Evolutionary conservation across 768 basidiomycete species (phyloP), one percentile per base, ranked within the genome.

Genomic region (Phanerochaete carnosa): DNA sequence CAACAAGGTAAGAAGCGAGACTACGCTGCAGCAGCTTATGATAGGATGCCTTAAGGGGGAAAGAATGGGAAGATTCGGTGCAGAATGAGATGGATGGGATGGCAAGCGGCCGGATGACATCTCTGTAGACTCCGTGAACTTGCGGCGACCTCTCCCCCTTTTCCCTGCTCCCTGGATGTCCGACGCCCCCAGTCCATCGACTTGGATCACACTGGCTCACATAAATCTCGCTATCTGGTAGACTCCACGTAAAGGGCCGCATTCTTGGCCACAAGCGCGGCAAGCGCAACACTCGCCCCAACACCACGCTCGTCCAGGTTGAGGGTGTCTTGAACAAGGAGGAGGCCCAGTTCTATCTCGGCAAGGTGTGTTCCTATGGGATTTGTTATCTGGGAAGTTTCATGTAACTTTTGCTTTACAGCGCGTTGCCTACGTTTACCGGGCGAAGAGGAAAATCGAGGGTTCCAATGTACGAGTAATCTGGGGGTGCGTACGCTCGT

Each of bases 341-440:
- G 80, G 95, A 96, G 72, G 93, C 95, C 43, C 89, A 94, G 74
- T 96, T 95, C 79, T 99, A 99, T 85, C 87, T 98, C 64, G 97
- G 97, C 73, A 99, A 99, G 90, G 94, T 97, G 68, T 69, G 85
- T 71, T 26, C 7, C 26, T 0, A 43, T 25, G 12, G 22, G 29
- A 23, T 19, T n/a, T 7, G 3, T 25, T 37, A 29, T 15, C 37
- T 9, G 6, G 22, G 1, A 16, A n/a, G 35, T 12, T 33, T 22
- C 15, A 29, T 45, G 15, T 32, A 43, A 47, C 45, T 25, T 5
- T 53, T 15, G n/a, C 43, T 22, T 25, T 45, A 25, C 68, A 97
- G 95, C 92, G 96, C 69, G 84, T 99, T 64, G 97, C 97, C 62
- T 99, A 89, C 78, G 95, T 99, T 68, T 99, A 99, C 88, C 91